phyloP scores from a whole-genome alignment of 345 rosid genomes.

The Eucalyptus dawsonii region DNA sequence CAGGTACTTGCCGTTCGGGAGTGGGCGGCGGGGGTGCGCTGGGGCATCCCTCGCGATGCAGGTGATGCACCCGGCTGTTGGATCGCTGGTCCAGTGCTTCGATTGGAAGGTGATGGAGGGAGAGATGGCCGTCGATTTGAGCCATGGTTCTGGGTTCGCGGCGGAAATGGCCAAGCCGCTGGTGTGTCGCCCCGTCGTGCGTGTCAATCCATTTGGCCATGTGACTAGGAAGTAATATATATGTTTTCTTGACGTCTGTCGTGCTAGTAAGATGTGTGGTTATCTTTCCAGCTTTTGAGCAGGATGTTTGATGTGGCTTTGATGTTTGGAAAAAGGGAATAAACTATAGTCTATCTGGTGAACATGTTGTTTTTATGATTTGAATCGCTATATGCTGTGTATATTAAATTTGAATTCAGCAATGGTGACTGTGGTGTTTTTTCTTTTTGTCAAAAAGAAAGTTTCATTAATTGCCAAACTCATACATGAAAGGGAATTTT shows the following conservation, averaged over 20 bases:
- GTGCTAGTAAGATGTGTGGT: not conserved
- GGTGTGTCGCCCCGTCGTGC: slow-evolving; percentile 18
- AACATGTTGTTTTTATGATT: not conserved
- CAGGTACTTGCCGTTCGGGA: slow-evolving; percentile 27
- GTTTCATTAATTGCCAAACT: no score
- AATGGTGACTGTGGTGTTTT: not conserved
- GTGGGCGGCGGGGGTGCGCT: slow-evolving; percentile 25
- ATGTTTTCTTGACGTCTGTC: not conserved
- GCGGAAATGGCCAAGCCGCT: slow-evolving; percentile 44
- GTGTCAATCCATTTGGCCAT: slow-evolving; percentile 1
- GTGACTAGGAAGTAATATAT: not conserved
- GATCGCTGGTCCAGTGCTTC: slow-evolving; percentile 32
- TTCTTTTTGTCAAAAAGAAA: no score
- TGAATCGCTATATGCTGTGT: not conserved
- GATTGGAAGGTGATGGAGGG: slow-evolving; percentile 22
- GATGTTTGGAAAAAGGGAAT: not conserved
- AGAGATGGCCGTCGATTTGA: slow-evolving; percentile 2
- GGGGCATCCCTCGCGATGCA: slow-evolving; percentile 4
- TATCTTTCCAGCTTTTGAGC: not conserved
- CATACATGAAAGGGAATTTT: no score
- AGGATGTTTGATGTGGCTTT: not conserved
- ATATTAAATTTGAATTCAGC: not conserved
- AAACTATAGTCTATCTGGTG: not conserved
- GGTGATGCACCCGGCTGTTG: slow-evolving; percentile 11
- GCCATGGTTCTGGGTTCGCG: not conserved